A percentile compares a stretch with the other conserved stretches of the same genome.
These are phyloP conservation scores for Stephania yunnanensis DNA, from an alignment of 164 flowering plant species.

Conservation along the genomic window DNA sequence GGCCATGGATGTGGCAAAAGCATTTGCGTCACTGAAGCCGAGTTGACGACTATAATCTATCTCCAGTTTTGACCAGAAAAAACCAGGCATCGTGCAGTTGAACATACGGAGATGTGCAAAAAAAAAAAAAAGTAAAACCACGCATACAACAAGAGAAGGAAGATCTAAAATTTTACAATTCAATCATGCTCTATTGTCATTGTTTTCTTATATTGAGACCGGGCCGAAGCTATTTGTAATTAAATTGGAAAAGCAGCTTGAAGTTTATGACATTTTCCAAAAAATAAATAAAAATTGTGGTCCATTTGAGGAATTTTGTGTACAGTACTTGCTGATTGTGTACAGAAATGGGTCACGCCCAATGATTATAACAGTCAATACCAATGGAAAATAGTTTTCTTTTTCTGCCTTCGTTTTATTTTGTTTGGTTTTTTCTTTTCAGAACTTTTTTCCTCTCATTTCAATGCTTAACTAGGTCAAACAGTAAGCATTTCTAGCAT, in stretches of 20 bases:
- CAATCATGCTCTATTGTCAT: neutral
- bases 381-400: no score
- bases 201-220: neutral
- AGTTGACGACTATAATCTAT: slow-evolving; percentile 12
- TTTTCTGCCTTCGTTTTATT: no score
- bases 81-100: neutral
- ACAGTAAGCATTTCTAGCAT: no score
- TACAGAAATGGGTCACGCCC: neutral
- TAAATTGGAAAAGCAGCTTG: neutral
- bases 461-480: no score
- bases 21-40: slow-evolving; percentile 59
- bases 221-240: neutral
- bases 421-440: no score
- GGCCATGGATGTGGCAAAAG: slow-evolving; percentile 53
- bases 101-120: neutral
- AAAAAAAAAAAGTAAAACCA: neutral
- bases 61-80: neutral
- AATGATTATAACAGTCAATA: no score
- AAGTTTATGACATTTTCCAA: neutral
- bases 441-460: no score
- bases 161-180: neutral
- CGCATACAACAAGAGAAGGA: neutral
- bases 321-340: neutral
- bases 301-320: neutral
- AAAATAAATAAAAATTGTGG: neutral